Evolutionary conservation across 208 protist species (phyloP).

Genomic region (Acanthamoeba castellanii): DNA sequence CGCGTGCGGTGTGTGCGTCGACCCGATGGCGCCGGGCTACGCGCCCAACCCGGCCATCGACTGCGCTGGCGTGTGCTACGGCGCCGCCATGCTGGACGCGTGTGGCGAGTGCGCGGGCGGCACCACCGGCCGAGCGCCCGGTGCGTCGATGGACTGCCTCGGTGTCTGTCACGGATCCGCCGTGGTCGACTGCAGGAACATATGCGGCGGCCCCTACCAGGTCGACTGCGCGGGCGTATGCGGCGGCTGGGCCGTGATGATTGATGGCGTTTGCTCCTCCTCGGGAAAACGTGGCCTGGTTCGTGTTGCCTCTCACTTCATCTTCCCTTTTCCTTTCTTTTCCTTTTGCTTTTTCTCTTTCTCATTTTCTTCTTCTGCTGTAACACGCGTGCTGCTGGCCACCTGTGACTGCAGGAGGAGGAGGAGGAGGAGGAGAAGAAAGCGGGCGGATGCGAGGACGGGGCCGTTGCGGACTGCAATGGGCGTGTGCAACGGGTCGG

Average conservation of each 20-base stretch:
- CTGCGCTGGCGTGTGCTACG: conserved; percentile 43
- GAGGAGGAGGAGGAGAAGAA: too few relatives aligned
- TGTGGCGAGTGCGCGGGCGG: background rate
- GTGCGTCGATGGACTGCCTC: background rate
- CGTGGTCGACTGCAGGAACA: background rate
- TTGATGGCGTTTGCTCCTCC: background rate
- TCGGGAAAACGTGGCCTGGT: background rate
- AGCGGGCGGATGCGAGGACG: background rate
- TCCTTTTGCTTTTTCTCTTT: too few relatives aligned
- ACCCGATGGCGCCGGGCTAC: background rate
- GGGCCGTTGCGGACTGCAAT: background rate
- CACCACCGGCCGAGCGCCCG: background rate
- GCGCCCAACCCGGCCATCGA: background rate
- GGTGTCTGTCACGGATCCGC: conserved; percentile 3
- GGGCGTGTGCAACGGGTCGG: background rate
- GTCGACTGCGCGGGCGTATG: background rate
- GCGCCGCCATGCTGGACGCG: background rate
- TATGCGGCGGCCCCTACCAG: background rate
- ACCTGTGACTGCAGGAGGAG: background rate
- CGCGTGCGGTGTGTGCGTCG: conserved; percentile 13
- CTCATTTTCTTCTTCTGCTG: too few relatives aligned
- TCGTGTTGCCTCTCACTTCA: background rate
- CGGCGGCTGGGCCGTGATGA: background rate
- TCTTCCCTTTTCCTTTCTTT: background rate
- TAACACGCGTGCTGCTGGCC: too few relatives aligned